A percentile compares a stretch with the other conserved stretches of the same genome.
phyloP scores from a whole-genome alignment of 1,284 basidiomycete species.

The Earliella scabrosa region DNA sequence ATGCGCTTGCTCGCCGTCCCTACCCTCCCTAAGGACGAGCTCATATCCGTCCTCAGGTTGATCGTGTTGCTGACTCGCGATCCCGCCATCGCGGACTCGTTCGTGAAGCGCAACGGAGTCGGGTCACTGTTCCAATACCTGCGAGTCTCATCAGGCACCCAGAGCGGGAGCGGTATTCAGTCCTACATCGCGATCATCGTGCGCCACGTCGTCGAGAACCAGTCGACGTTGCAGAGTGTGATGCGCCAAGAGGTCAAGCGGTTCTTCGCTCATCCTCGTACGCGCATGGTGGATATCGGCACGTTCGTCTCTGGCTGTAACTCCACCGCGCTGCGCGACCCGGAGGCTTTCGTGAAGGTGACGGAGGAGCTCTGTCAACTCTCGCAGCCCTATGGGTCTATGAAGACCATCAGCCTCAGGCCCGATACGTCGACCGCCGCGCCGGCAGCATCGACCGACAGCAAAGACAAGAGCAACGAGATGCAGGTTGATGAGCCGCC shows the following conservation, averaged over 20 bases:
- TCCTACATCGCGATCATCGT: conserved; percentile 88
- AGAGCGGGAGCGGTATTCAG: conserved; percentile 67
- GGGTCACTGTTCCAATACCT: conserved; percentile 68
- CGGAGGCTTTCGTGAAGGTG: conserved; percentile 77
- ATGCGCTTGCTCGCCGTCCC: conserved; percentile 67
- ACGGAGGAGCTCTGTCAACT: conserved; percentile 77
- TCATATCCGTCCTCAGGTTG: conserved; percentile 80
- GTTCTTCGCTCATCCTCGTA: conserved; percentile 74
- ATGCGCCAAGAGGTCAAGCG: conserved; percentile 87
- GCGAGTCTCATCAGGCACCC: conserved; percentile 51
- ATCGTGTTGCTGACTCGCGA: conserved; percentile 84
- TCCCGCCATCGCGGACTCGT: conserved; percentile 57
- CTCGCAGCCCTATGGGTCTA: conserved; percentile 62
- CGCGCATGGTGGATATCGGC: conserved; percentile 71
- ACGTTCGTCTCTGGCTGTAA: conserved; percentile 81
- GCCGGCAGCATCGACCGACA: conserved; percentile 27
- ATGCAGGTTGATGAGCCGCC: conserved; percentile 71
- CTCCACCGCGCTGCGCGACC: conserved; percentile 84
- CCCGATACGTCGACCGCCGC: conserved; percentile 28
- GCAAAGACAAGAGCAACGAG: conserved; percentile 39
- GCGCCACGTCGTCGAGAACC: conserved; percentile 90
- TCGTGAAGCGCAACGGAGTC: conserved; percentile 71
- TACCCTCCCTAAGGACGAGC: conserved; percentile 74
- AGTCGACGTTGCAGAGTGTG: conserved; percentile 63
- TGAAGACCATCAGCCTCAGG: conserved; percentile 71